Evolutionary conservation across 192 early-diverging fungal species (phyloP).

Genomic region (Coemansia sp.): DNA sequence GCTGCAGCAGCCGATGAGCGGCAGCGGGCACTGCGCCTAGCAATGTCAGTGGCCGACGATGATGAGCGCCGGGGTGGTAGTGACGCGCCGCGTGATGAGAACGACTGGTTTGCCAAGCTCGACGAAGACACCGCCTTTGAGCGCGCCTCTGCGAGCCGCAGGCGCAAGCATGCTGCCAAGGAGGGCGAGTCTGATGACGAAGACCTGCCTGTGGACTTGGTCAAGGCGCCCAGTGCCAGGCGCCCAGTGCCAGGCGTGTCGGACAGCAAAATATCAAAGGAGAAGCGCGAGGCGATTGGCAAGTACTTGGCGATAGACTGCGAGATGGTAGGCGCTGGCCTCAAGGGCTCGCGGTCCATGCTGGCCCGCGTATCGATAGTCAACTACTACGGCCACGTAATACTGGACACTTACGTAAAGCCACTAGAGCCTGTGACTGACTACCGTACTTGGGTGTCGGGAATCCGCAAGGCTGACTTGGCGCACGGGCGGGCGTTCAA

Average conservation of each 20-base stretch:
- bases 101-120: conserved; percentile 40
- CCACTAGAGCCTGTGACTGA: conserved; percentile 87
- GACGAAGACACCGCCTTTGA: conserved; percentile 17
- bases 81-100: conserved; percentile 31
- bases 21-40: conserved; percentile 31
- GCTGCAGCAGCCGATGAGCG: conserved; percentile 21
- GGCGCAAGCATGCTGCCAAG: conserved; percentile 16
- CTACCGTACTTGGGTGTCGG: conserved; percentile 90
- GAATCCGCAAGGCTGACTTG: conserved; percentile 82
- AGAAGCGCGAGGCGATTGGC: conserved; percentile 58
- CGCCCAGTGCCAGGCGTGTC: background rate
- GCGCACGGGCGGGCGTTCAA: conserved; percentile 67
- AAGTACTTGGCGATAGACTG: conserved; percentile 97
- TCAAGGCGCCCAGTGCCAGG: conserved; percentile 18
- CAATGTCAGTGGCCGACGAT: conserved; percentile 29
- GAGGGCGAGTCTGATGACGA: conserved; percentile 28
- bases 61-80: conserved; percentile 8
- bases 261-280: conserved; percentile 11
- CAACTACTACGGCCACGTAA: conserved; percentile 86
- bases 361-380: conserved; percentile 91
- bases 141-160: background rate
- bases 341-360: conserved; percentile 77
- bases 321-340: conserved; percentile 98
- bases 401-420: conserved; percentile 85
- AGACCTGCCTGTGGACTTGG: conserved; percentile 26